Conservation (phyloP, 2,329 filamentous ascomycete species). For the Chalaropsis ovoidea region DNA sequence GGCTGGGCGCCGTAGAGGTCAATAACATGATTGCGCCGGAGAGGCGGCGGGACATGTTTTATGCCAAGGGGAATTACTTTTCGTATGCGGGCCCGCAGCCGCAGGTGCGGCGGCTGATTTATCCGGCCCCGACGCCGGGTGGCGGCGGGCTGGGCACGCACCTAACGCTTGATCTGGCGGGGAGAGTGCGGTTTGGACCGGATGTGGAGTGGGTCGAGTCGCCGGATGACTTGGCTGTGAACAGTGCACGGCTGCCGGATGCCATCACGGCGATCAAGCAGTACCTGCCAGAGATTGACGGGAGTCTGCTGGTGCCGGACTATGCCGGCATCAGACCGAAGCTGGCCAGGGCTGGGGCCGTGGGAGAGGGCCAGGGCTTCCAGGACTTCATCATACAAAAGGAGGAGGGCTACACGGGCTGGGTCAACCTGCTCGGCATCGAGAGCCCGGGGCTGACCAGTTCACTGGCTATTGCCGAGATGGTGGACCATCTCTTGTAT, state of each 20-base stretch:
- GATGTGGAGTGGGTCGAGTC: constrained; percentile 86
- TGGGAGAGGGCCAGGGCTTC: constrained; percentile 57
- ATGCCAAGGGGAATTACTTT: constrained; percentile 94
- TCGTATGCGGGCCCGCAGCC: constrained; percentile 61
- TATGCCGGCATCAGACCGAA: constrained; percentile 92
- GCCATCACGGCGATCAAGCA: constrained; percentile 65
- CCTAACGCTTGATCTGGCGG: constrained; percentile 77
- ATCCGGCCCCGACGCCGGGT: constrained; percentile 75
- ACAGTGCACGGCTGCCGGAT: constrained; percentile 48
- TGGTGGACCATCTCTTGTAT: constrained; percentile 50
- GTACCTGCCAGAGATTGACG: constrained; percentile 68
- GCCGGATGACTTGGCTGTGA: constrained; percentile 60
- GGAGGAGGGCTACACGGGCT: constrained; percentile 69
- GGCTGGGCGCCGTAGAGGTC: constrained; percentile 63
- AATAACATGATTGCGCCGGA: constrained; percentile 70
- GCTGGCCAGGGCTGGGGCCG: constrained; percentile 50
- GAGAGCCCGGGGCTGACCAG: constrained; percentile 90
- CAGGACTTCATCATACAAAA: constrained; percentile 72
- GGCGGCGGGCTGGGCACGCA: constrained; percentile 83
- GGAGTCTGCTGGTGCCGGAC: constrained; percentile 58
- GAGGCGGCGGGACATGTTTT: constrained; percentile 54
- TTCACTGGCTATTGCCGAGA: constrained; percentile 71
- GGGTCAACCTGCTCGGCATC: constrained; percentile 84
- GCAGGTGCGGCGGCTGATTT: constrained; percentile 61
- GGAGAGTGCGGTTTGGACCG: constrained; percentile 80